Evolutionary conservation across 768 basidiomycete genomes (phyloP).

Genomic region (Kwoniella sp.): DNA sequence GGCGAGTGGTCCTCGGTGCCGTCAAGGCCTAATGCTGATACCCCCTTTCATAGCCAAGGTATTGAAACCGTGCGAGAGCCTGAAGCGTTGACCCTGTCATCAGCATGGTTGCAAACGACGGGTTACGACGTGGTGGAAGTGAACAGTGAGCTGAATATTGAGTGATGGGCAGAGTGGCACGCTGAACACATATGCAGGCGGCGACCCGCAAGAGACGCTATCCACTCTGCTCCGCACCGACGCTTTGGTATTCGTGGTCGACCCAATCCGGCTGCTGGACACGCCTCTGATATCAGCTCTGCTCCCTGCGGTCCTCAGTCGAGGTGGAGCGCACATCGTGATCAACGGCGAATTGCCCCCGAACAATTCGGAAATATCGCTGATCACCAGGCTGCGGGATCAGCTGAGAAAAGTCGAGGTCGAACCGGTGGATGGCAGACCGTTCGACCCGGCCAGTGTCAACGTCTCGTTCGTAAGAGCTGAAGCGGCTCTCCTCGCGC

Average conservation of each 20-base stretch:
- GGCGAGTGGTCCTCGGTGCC: background rate
- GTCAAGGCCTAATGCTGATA: background rate
- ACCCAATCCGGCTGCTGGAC: constrained; percentile 37
- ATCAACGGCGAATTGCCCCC: constrained; percentile 37
- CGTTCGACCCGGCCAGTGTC: background rate
- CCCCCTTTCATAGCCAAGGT: background rate
- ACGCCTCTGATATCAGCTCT: constrained; percentile 13
- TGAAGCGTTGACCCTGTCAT: constrained; percentile 13
- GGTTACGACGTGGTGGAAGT: constrained; percentile 31
- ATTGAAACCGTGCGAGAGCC: constrained; percentile 2
- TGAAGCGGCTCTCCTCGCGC: constrained; percentile 16
- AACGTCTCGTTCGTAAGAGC: constrained; percentile 23
- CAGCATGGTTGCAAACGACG: constrained; percentile 33
- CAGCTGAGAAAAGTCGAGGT: constrained; percentile 6
- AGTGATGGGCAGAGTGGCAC: background rate
- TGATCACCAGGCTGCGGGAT: constrained; percentile 5
- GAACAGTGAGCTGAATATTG: constrained; percentile 12
- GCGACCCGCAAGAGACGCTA: constrained; percentile 1
- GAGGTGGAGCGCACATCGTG: constrained; percentile 20
- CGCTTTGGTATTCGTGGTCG: constrained; percentile 31
- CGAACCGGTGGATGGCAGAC: background rate
- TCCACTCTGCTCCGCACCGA: constrained; percentile 26
- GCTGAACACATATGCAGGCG: constrained; percentile 1
- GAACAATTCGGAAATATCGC: background rate
- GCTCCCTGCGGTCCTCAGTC: constrained; percentile 6